Conservation (phyloP, 306 rosid species). For the Hippophae rhamnoides region DNA sequence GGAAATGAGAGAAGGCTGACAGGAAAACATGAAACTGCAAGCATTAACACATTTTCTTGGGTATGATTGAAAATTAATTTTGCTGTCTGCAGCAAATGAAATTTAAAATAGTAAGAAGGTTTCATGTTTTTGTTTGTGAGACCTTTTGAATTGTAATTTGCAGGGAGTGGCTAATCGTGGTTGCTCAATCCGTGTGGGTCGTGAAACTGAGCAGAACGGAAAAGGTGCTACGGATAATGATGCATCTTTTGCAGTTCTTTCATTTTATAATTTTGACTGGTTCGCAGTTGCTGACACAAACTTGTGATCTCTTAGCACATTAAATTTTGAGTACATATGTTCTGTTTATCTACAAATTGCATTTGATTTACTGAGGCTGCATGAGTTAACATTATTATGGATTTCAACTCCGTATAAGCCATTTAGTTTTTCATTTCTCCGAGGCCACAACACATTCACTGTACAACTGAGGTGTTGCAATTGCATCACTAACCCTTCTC, state of each 20-base stretch:
- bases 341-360: too few species aligned
- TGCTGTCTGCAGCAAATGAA: background rate
- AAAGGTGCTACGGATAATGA: constrained; percentile 49
- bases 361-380: too few species aligned
- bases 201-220: constrained; percentile 79
- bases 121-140: constrained; percentile 3
- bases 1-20: constrained; percentile 98
- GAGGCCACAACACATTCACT: too few species aligned
- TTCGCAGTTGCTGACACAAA: too few species aligned
- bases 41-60: constrained; percentile 84
- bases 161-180: constrained; percentile 99
- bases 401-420: too few species aligned
- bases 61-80: constrained; percentile 32
- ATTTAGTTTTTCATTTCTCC: too few species aligned
- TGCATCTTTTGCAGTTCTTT: background rate
- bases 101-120: constrained; percentile 2
- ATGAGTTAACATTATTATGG: too few species aligned
- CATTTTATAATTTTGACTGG: too few species aligned
- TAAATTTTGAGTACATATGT: too few species aligned
- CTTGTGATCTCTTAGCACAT: too few species aligned
- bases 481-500: constrained; percentile 14
- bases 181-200: constrained; percentile 96
- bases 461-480: too few species aligned
- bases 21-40: constrained; percentile 97
- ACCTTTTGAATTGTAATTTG: constrained; percentile 21